Evolutionary conservation across 306 rosid genomes (phyloP).

Genomic region (Ormosia semicastrata): DNA sequence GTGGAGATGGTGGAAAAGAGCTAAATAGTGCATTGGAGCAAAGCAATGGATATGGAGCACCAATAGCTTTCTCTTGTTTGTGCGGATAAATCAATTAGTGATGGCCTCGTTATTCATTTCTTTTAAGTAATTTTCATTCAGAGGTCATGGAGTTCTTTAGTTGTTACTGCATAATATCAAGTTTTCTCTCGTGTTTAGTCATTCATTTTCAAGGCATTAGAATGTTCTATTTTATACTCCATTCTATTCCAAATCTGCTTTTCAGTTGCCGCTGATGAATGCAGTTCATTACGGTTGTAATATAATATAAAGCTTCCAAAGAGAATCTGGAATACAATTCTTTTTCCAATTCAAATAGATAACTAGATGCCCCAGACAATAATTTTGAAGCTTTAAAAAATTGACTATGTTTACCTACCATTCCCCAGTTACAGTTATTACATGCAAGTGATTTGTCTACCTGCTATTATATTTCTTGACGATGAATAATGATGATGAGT

Average conservation of each 20-base stretch:
- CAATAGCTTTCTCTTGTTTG: conserved; percentile 39
- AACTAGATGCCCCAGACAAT: background rate
- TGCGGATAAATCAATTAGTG: conserved; percentile 33
- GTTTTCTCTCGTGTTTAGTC: conserved; percentile 2
- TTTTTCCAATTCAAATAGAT: background rate
- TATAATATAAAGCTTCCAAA: background rate
- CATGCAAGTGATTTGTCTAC: background rate
- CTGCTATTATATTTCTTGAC: background rate
- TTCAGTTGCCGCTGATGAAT: background rate
- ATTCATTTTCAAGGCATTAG: conserved; percentile 1
- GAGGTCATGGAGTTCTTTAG: background rate
- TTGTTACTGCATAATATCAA: background rate
- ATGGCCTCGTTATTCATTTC: background rate
- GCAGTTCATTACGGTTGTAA: background rate
- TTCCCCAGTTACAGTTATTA: background rate
- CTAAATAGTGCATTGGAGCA: conserved; percentile 33
- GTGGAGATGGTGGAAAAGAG: conserved; percentile 24
- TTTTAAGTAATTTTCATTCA: background rate
- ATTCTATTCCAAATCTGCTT: background rate
- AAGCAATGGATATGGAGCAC: conserved; percentile 37
- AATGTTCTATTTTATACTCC: background rate
- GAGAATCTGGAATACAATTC: background rate
- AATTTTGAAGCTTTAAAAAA: background rate
- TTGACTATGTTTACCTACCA: background rate
- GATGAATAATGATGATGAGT: background rate